Conservation (phyloP, 75 land plant genomes). For the Chamaecyparis obtusa region DNA sequence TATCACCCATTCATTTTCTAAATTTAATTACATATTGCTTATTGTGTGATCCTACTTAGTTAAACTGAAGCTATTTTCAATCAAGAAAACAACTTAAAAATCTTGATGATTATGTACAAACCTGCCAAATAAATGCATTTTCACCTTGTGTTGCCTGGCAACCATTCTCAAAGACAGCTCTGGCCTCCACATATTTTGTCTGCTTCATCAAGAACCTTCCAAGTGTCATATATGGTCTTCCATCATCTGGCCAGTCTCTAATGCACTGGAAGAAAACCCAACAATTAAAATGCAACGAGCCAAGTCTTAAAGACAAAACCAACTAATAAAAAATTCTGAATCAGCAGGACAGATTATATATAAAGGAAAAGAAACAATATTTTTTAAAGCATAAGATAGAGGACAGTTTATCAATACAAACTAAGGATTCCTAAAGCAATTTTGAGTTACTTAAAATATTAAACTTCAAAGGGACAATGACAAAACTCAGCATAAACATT, state of each 20-base stretch:
- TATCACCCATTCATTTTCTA: background rate
- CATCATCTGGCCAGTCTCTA: slow-evolving; percentile 89
- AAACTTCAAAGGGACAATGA: background rate
- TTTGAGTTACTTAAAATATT: background rate
- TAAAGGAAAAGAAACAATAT: background rate
- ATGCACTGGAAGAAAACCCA: slow-evolving; percentile 58
- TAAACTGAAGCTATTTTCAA: slow-evolving; percentile 12
- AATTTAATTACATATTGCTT: background rate
- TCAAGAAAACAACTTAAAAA: background rate
- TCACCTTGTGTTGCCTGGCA: slow-evolving; percentile 96
- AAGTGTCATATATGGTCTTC: slow-evolving; percentile 81
- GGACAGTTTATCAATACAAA: background rate
- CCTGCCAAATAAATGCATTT: slow-evolving; percentile 98
- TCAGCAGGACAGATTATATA: background rate
- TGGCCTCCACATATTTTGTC: slow-evolving; percentile 60
- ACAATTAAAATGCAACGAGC: background rate
- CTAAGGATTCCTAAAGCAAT: background rate
- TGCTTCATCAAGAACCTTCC: slow-evolving; percentile 68
- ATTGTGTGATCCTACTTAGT: background rate
- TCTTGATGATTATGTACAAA: slow-evolving; percentile 13
- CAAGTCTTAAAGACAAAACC: background rate
- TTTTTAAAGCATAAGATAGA: background rate
- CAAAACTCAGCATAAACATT: background rate
- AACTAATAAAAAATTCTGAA: background rate
- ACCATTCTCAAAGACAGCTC: slow-evolving; percentile 79